These are phyloP conservation scores for Digitaria exilis DNA, from an alignment of 202 grass and related monocot genomes.

Conservation along the genomic window DNA sequence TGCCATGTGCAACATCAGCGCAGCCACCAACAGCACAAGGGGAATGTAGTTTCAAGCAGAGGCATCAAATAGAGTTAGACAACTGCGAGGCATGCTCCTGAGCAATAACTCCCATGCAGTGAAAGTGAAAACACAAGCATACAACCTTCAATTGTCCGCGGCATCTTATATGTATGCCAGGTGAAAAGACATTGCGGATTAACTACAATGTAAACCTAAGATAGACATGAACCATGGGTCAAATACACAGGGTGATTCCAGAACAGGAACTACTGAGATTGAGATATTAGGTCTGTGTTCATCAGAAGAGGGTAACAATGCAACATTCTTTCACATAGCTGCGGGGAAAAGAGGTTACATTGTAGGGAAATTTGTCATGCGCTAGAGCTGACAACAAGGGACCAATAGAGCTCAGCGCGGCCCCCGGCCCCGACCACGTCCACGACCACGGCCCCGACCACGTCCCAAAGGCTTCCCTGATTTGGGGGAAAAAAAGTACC, in stretches of 20 bases:
- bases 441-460: conserved; percentile 81
- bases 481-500: neutral
- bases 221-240: conserved; percentile 1
- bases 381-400: conserved; percentile 29
- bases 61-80: neutral
- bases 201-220: conserved; percentile 30
- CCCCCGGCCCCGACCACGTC: conserved; percentile 68
- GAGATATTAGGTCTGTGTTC: conserved; percentile 14
- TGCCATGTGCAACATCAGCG: neutral
- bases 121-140: conserved; percentile 11
- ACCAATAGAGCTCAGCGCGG: conserved; percentile 46
- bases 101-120: conserved; percentile 7
- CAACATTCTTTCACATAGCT: conserved; percentile 33
- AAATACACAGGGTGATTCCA: conserved; percentile 29
- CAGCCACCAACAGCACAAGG: neutral
- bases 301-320: conserved; percentile 37
- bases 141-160: neutral
- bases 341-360: conserved; percentile 35
- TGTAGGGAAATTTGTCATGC: conserved; percentile 2
- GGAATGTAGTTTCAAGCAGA: neutral
- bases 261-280: conserved; percentile 33
- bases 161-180: neutral
- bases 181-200: neutral
- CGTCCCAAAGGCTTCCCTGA: conserved; percentile 80
- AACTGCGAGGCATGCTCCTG: neutral